Percentiles rank a stretch among this genome's conserved stretches.
These are phyloP conservation scores for Fusarium continuum DNA, from an alignment of 2,329 filamentous ascomycete species.

Conservation along the genomic window DNA sequence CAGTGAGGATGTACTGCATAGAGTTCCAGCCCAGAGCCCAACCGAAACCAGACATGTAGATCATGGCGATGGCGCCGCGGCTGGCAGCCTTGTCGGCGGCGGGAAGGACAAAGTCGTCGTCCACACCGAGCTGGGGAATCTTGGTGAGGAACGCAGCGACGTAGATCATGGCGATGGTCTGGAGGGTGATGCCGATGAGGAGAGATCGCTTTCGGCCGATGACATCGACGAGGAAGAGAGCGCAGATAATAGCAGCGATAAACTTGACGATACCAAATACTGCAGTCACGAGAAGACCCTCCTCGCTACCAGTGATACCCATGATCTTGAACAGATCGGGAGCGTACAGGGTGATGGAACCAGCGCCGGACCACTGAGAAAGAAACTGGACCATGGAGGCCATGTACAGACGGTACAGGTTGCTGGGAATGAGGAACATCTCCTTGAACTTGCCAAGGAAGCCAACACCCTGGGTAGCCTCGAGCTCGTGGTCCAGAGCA, in stretches of 20 bases:
- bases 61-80: slow-evolving; percentile 76
- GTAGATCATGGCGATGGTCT: slow-evolving; percentile 70
- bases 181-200: slow-evolving; percentile 67
- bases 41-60: slow-evolving; percentile 73
- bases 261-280: slow-evolving; percentile 83
- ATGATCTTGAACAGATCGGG: slow-evolving; percentile 77
- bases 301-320: slow-evolving; percentile 72
- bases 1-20: slow-evolving; percentile 81
- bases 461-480: slow-evolving; percentile 73
- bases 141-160: slow-evolving; percentile 69
- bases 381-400: slow-evolving; percentile 75
- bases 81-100: slow-evolving; percentile 63
- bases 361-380: slow-evolving; percentile 77
- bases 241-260: slow-evolving; percentile 71
- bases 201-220: slow-evolving; percentile 78
- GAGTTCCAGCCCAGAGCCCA: slow-evolving; percentile 80
- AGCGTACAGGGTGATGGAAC: slow-evolving; percentile 80
- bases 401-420: slow-evolving; percentile 78
- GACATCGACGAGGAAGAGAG: slow-evolving; percentile 81
- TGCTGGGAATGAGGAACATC: slow-evolving; percentile 72
- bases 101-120: slow-evolving; percentile 59
- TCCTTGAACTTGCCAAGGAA: slow-evolving; percentile 73
- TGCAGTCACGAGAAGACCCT: slow-evolving; percentile 76
- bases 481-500: slow-evolving; percentile 74
- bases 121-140: slow-evolving; percentile 66